Percentiles rank a stretch among this genome's conserved stretches.
Conservation (phyloP, 2,329 filamentous ascomycete genomes). For the Cladophialophora immunda region DNA sequence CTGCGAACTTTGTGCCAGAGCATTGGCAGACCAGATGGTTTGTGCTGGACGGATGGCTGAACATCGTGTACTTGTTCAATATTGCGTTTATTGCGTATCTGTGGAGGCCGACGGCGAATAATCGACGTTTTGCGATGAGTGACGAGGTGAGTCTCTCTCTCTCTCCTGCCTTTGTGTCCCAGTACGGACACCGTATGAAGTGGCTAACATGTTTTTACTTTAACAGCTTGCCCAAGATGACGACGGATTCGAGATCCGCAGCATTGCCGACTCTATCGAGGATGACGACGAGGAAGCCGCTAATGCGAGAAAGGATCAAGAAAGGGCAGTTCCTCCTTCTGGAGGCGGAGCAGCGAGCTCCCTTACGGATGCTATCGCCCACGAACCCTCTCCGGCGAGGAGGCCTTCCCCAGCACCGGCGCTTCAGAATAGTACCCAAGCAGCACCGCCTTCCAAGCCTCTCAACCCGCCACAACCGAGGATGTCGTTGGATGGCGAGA, state of each 20-base stretch:
- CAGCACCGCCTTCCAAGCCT: slow-evolving; percentile 12
- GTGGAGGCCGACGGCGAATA: slow-evolving; percentile 96
- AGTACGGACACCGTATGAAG: not conserved
- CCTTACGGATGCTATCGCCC: slow-evolving; percentile 36
- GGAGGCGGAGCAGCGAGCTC: slow-evolving; percentile 37
- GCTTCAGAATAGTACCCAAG: slow-evolving; percentile 31
- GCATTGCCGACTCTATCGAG: slow-evolving; percentile 73
- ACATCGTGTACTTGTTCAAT: slow-evolving; percentile 93
- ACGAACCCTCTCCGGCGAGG: slow-evolving; percentile 16
- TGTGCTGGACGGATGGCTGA: slow-evolving; percentile 95
- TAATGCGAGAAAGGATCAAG: slow-evolving; percentile 47
- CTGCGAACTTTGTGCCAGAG: slow-evolving; percentile 90
- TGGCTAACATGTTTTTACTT: slow-evolving; percentile 17
- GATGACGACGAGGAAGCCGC: slow-evolving; percentile 45
- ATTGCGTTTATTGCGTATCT: slow-evolving; percentile 93
- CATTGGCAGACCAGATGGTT: slow-evolving; percentile 99
- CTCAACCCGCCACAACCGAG: slow-evolving; percentile 54
- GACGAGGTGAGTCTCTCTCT: slow-evolving; percentile 74
- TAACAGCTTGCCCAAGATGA: slow-evolving; percentile 89
- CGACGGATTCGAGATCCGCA: slow-evolving; percentile 95
- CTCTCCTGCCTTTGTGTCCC: not conserved
- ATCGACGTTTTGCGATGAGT: slow-evolving; percentile 97
- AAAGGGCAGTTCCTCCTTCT: slow-evolving; percentile 33
- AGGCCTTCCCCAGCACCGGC: slow-evolving; percentile 28
- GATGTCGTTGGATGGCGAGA: slow-evolving; percentile 83